Base-by-base conservation (phyloP, 2,329 filamentous ascomycete species). In the Apiospora kogelbergensis region DNA sequence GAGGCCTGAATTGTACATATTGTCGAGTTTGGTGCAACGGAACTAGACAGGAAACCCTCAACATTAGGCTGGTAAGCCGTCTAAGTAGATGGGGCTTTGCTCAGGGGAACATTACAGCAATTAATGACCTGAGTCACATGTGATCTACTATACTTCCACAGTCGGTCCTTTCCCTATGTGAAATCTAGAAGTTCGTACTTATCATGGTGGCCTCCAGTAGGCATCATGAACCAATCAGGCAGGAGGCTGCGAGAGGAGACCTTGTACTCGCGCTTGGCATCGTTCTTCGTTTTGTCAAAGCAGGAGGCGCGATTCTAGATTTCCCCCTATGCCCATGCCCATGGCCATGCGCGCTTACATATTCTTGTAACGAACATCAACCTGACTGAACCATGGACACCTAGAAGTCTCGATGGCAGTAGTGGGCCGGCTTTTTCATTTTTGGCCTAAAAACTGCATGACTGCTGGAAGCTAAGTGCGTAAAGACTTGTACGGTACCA, bases 1-100 rank as follows among this genome's bases (percentile, higher is more conserved):
- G 69, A 73, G 69, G 42, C 65, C 65, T 72, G 74, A 68, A 72
- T 68, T 79, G 77, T 80, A 79, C 70, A 79, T 79, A 78, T 68
- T 37, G 71, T 24, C 65, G 17, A 65, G 22, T 65, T 44, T 20
- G 37, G 63, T 44, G 63, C 63, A 60, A 22, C 53, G 53, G 53
- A 60, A 60, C 20, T 60, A 60, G 53, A 60, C 26, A 37, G 9
- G 30, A 60, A 37, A 60, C n/a, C 53, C 20, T 37, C 53, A 37
- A 37, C 26, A 60, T 60, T 13, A 60, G 30, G 53, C 26, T n/a
- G 53, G 3, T 60, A 17, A 37, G 30, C 30, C 53, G 53, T 60
- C 53, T 60, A 5, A 60, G 53, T 13, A 60, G 53, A 60, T 37
- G 53, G 53, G n/a, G 9, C 30, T 6, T 15, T 60, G 53, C 30